Base-by-base conservation (phyloP, 2,329 filamentous ascomycete species). In the Penicillium paneum region DNA sequence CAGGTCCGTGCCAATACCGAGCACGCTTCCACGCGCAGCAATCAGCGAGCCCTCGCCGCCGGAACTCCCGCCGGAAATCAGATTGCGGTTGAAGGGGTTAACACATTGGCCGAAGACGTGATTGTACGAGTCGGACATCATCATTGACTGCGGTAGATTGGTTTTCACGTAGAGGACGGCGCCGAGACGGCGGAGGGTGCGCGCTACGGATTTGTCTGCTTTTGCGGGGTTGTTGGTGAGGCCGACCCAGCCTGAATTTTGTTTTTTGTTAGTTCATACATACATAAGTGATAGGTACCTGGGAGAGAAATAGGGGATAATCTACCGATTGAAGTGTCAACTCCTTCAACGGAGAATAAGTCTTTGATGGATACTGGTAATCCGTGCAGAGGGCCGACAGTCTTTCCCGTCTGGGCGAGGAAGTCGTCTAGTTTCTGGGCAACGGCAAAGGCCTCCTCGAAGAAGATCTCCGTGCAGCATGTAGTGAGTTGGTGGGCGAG, bases 311-410 rank as follows among this genome's bases (percentile, higher is more conserved):
- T 15, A 5, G 5, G 3, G 19, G 6, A 5, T 15, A 1, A 19
- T 15, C 8, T 59, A 65, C 63, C 63, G 29, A 64, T 61, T 2
- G 63, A 64, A n/a, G 61, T 65, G 43, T 65, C 63, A 5, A 64
- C 52, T 11, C 63, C 63, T 28, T 63, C 55, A 1, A 65, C 57
- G 2, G 61, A 63, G 36, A 65, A 65, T 21, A 64, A 24, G 48
- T 76, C 75, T 57, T 78, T 78, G 43, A 77, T 59, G 3, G 71
- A 83, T 24, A 85, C 72, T 2, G 83, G 83, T 1, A 85, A 71
- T 8, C 84, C 83, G 60, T 87, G 83, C 0, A 87, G 72, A 5
- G 83, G 82, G 0, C 83, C 83, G 2, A 80, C 61, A 0, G 79
- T 71, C 52, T 65, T 69, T 0, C 72, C 73, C 41, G 75, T 67